Conservation (phyloP, 2,329 filamentous ascomycete genomes). For the Alternaria dauci region DNA sequence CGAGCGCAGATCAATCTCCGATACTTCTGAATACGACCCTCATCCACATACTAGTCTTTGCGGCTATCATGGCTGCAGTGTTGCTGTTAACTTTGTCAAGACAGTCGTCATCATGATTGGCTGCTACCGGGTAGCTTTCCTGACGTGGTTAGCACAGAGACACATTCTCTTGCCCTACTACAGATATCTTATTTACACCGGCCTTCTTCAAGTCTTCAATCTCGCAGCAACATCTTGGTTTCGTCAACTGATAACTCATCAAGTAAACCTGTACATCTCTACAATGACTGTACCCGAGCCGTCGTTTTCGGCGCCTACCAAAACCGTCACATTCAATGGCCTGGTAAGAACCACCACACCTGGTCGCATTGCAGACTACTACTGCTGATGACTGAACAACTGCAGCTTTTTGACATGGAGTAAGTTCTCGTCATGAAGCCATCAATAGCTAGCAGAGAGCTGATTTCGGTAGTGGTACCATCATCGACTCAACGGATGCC, state of each 20-base stretch:
- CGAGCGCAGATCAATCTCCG: neutral
- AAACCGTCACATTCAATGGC: constrained; percentile 54
- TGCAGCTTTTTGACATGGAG: constrained; percentile 50
- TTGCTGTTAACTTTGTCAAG: neutral
- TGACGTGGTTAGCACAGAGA: constrained; percentile 16
- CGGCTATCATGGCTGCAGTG: neutral
- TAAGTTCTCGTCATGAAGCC: constrained; percentile 14
- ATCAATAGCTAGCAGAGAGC: neutral
- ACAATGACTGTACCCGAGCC: constrained; percentile 45
- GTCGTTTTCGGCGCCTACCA: constrained; percentile 53
- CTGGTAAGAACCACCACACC: constrained; percentile 44
- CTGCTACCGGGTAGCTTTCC: constrained; percentile 26
- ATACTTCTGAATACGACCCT: neutral
- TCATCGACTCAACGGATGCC: constrained; percentile 81
- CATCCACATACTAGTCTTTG: neutral
- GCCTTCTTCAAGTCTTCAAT: neutral
- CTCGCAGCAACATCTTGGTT: neutral
- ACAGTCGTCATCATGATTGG: constrained; percentile 18
- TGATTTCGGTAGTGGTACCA: constrained; percentile 67
- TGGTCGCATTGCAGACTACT: neutral
- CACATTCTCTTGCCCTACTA: constrained; percentile 12
- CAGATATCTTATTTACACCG: neutral
- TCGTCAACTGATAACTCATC: neutral
- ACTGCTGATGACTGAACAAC: constrained; percentile 19
- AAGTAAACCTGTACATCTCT: neutral